These are phyloP conservation scores for Pseudonitzschia multiseries DNA, from an alignment of 108 stramenopile genomes.

Conservation along the genomic window DNA sequence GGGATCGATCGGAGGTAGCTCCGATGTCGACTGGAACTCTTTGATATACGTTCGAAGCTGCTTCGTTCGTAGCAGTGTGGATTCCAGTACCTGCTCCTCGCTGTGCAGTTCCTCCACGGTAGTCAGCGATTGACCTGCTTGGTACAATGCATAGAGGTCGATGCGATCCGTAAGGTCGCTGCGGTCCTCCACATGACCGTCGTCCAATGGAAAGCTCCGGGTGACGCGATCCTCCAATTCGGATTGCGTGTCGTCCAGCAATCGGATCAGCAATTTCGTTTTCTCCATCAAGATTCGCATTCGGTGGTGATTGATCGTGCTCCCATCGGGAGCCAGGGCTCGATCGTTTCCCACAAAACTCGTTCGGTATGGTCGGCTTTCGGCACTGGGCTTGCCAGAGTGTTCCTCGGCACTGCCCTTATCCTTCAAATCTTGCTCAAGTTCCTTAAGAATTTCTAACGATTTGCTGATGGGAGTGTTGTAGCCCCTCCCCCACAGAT, in stretches of 20 bases:
- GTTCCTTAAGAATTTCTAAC: neutral
- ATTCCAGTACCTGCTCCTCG: neutral
- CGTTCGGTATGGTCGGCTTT: neutral
- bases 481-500: constrained; percentile 22
- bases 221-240: constrained; percentile 13
- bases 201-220: neutral
- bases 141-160: neutral
- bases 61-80: neutral
- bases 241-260: constrained; percentile 2
- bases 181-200: neutral
- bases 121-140: neutral
- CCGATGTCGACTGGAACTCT: neutral
- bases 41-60: neutral
- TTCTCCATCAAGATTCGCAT: constrained; percentile 5
- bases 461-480: constrained; percentile 5
- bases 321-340: neutral
- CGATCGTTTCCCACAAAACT: neutral
- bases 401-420: neutral
- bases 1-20: no score
- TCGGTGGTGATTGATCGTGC: constrained; percentile 7
- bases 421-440: neutral
- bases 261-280: neutral
- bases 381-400: neutral
- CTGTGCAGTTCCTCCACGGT: neutral
- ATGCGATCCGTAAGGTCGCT: neutral